A percentile compares a stretch with the other conserved stretches of the same genome.
Conservation (phyloP, 2,329 filamentous ascomycete species). For the Sporothrix phasma region DNA sequence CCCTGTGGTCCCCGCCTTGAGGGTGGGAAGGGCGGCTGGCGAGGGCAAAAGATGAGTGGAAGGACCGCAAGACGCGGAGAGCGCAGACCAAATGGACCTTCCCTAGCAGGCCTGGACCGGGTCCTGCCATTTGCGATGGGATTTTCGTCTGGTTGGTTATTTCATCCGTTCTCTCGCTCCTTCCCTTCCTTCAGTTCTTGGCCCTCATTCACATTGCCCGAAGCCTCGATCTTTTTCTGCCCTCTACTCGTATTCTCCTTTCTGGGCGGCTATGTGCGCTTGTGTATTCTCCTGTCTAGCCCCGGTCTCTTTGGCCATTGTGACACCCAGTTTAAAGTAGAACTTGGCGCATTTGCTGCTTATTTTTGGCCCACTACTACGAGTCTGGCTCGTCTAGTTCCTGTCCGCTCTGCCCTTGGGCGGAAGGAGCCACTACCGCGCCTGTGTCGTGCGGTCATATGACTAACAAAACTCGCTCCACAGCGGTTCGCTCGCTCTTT, state of each 20-base stretch:
- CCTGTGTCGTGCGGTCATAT: conserved; percentile 7
- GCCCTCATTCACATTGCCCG: not conserved
- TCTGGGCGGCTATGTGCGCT: not conserved
- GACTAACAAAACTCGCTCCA: conserved; percentile 8
- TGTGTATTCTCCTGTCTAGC: not conserved
- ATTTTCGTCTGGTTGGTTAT: no score
- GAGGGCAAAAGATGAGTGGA: not conserved
- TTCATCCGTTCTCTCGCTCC: not conserved
- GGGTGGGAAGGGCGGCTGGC: not conserved
- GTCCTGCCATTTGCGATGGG: not conserved
- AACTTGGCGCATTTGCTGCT: not conserved
- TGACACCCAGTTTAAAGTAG: not conserved
- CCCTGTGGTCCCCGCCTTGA: not conserved
- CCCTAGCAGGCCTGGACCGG: not conserved
- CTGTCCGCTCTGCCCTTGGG: not conserved
- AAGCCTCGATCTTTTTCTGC: not conserved
- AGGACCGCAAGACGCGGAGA: not conserved
- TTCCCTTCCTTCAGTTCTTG: not conserved
- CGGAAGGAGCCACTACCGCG: not conserved
- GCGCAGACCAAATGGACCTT: not conserved
- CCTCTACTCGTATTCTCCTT: no score
- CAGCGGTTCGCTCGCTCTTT: not conserved
- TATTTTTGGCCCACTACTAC: not conserved
- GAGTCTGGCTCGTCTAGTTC: not conserved
- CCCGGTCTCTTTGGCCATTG: not conserved